Evolutionary conservation across 2,329 filamentous ascomycete genomes (phyloP).

Genomic region (Epichloe amarillans): DNA sequence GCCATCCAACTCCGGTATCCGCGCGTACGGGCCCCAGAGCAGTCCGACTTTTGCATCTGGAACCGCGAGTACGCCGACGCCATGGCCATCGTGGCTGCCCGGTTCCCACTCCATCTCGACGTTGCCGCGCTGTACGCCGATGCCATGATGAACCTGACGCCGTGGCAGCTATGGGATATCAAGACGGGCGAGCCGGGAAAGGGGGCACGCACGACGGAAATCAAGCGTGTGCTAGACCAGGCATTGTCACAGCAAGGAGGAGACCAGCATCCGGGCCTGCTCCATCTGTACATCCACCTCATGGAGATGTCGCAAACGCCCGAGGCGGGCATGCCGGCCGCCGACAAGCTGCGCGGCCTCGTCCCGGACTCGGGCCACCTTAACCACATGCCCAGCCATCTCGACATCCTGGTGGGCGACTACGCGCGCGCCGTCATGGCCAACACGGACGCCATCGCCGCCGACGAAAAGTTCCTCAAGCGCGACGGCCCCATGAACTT

Average conservation of each 20-base stretch:
- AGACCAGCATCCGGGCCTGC: conserved; percentile 49
- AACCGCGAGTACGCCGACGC: conserved; percentile 22
- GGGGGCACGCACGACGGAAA: conserved; percentile 20
- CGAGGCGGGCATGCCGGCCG: conserved; percentile 46
- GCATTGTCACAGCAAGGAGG: conserved; percentile 32
- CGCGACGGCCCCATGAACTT: conserved; percentile 52
- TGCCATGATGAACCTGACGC: conserved; percentile 34
- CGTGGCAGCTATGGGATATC: conserved; percentile 32
- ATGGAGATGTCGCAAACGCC: conserved; percentile 63
- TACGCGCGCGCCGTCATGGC: conserved; percentile 53
- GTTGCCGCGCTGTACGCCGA: conserved; percentile 25
- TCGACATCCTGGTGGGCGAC: conserved; percentile 61
- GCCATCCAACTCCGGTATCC: conserved; percentile 53
- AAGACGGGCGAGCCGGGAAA: conserved; percentile 19
- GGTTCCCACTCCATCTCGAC: conserved; percentile 27
- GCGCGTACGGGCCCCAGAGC: conserved; percentile 25
- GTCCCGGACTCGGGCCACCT: conserved; percentile 59
- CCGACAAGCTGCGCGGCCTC: conserved; percentile 48
- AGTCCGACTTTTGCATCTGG: conserved; percentile 32
- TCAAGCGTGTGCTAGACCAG: conserved; percentile 21
- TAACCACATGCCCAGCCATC: conserved; percentile 64
- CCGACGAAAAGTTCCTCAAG: conserved; percentile 53
- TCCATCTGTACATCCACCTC: conserved; percentile 66
- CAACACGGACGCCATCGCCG: conserved; percentile 52
- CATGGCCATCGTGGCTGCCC: conserved; percentile 24